phyloP scores from a whole-genome alignment of 495 filamentous ascomycete genomes.

The Pseudoneurospora amorphoporcata region DNA sequence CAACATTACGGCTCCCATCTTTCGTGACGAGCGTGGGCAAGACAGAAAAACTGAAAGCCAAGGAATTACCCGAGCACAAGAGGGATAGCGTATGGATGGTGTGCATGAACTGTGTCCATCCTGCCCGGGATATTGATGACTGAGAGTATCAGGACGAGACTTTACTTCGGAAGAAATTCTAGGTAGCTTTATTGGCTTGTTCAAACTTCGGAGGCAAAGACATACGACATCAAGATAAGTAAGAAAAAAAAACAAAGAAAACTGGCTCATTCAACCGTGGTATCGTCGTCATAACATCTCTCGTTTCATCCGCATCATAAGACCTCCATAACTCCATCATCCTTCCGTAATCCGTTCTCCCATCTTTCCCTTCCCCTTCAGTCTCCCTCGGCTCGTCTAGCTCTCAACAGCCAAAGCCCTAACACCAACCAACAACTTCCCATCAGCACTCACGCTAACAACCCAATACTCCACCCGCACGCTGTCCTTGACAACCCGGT shows the following conservation, averaged over 20 bases:
- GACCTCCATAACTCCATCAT: neutral
- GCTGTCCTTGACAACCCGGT: constrained; percentile 48
- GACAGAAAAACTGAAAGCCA: too few relatives aligned
- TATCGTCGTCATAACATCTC: neutral
- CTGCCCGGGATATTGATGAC: neutral
- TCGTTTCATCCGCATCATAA: neutral
- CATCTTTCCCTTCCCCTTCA: neutral
- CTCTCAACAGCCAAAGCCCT: constrained; percentile 70
- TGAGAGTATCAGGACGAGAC: neutral
- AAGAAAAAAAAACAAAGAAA: neutral
- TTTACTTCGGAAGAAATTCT: neutral
- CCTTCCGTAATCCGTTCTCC: neutral
- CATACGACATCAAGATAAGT: too few relatives aligned
- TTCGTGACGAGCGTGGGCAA: too few relatives aligned
- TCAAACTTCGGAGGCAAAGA: neutral
- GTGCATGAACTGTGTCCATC: neutral
- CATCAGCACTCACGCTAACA: constrained; percentile 40
- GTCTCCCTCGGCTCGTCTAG: constrained; percentile 15
- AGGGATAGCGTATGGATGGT: neutral
- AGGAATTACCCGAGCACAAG: too few relatives aligned
- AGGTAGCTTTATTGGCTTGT: neutral
- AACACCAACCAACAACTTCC: constrained; percentile 55
- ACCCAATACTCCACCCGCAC: constrained; percentile 70
- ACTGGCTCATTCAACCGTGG: neutral
- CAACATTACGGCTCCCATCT: too few relatives aligned